A percentile compares a stretch with the other conserved stretches of the same genome.
These are phyloP conservation scores for Sugiyamaella novakii DNA, from an alignment of 1,139 yeast species.

Conservation along the genomic window DNA sequence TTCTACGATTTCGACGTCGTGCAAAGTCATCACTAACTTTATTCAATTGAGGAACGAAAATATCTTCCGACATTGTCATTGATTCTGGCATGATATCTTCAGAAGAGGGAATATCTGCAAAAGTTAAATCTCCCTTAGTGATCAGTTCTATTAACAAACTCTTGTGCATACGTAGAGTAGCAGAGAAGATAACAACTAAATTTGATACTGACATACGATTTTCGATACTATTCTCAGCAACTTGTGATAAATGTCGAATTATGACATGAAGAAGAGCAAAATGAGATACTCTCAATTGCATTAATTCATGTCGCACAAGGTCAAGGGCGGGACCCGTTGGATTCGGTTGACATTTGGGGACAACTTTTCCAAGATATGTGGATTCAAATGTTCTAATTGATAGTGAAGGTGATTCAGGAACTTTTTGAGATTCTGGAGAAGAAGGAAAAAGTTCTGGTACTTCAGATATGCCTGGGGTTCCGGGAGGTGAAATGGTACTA, in stretches of 20 bases:
- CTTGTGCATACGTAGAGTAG: constrained; percentile 37
- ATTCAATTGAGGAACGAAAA: background rate
- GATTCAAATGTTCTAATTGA: background rate
- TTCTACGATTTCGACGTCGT: background rate
- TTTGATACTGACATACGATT: constrained; percentile 40
- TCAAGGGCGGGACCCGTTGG: too few species aligned
- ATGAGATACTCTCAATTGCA: constrained; percentile 31
- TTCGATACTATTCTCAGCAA: constrained; percentile 26
- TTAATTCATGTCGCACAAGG: constrained; percentile 30
- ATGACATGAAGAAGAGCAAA: constrained; percentile 37
- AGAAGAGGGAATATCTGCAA: constrained; percentile 10
- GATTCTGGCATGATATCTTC: background rate
- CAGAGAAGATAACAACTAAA: constrained; percentile 39
- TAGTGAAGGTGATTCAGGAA: background rate
- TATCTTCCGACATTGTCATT: background rate
- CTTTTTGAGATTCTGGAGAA: constrained; percentile 5
- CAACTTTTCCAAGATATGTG: background rate
- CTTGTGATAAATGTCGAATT: constrained; percentile 34
- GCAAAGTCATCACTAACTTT: constrained; percentile 4
- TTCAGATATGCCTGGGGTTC: constrained; percentile 4
- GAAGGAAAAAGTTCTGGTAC: constrained; percentile 13
- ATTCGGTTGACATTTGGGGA: background rate
- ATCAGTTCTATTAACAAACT: constrained; percentile 32
- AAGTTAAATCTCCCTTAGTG: constrained; percentile 25
- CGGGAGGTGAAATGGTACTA: constrained; percentile 3